Base-by-base conservation (phyloP, 2,329 filamentous ascomycete species). In the Ramularia endophylla region DNA sequence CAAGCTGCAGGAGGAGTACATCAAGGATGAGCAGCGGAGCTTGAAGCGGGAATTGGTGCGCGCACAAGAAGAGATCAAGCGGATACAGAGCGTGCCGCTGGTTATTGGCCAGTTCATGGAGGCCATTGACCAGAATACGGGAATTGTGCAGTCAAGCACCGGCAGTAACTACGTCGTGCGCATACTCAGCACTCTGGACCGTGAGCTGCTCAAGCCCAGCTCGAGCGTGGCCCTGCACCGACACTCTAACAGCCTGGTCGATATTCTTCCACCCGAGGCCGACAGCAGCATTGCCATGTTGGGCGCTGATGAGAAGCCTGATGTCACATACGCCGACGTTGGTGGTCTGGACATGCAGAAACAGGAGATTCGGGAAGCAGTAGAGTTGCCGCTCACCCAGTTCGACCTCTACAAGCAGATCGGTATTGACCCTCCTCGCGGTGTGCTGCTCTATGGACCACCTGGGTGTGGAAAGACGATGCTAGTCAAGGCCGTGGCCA, bases 31-130 rank as follows among this genome's bases (percentile, higher is more conserved):
- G 75, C 92, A 98, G 72, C 83, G 87, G 72, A 95, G 88, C 70
- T 70, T 98, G 66, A 98, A 98, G 76, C 81, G 92, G 57, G 92
- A 98, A 74, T 78, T 98, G 38, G 90, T 98, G 41, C 82, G 92
- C 56, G 92, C 92, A 56, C 92, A 98, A 66, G 92, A 98, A 67
- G 92, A 98, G 73, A 98, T 98, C 73, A 98, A 98, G 75, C 83
- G 92, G 54, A 98, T 98, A 65, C 92, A 98, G 72, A 95, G 88
- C 66, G 92, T 98, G 40, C 92, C 92, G 19, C 72, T 98, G 48
- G 92, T 98, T 50, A 98, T 98, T 64, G 92, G 92, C 47, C 92
- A 98, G 69, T 98, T 98, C 64, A 98, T 98, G 92, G 92, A 98
- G 70, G 92, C 92, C 41, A 98, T 98, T 63, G 92, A 98, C 66